Evolutionary conservation across 805 yeast genomes (phyloP).

Genomic region (Danielia reshetovae): DNA sequence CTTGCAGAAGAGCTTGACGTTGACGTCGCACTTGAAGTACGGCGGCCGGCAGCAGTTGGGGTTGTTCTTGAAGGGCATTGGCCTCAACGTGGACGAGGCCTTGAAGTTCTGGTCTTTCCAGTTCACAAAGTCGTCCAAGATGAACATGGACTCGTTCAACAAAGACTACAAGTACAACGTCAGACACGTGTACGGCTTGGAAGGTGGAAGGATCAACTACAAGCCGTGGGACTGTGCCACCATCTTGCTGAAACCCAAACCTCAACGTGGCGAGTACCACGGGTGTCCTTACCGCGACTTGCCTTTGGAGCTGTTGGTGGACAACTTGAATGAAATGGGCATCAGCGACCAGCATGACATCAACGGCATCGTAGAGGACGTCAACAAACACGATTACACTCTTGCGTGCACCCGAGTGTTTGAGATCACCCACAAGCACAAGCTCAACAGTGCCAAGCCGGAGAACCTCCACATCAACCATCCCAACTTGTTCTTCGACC

Average conservation of each 20-base stretch:
- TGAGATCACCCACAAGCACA: slow-evolving; percentile 59
- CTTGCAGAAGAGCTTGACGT: slow-evolving; percentile 57
- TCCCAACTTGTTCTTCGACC: slow-evolving; percentile 84
- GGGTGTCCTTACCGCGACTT: slow-evolving; percentile 93
- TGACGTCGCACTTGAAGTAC: slow-evolving; percentile 72
- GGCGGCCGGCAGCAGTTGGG: slow-evolving; percentile 83
- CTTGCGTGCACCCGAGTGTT: slow-evolving; percentile 88
- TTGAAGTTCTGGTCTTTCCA: slow-evolving; percentile 76
- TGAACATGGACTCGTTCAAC: slow-evolving; percentile 70
- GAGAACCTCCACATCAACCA: slow-evolving; percentile 69
- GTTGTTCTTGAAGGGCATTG: slow-evolving; percentile 84
- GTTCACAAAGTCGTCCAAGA: slow-evolving; percentile 51
- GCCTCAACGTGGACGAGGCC: slow-evolving; percentile 84
- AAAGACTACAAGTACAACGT: slow-evolving; percentile 88
- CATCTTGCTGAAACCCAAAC: slow-evolving; percentile 68
- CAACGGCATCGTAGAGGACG: slow-evolving; percentile 61
- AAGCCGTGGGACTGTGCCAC: slow-evolving; percentile 82
- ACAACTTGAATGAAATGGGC: slow-evolving; percentile 60
- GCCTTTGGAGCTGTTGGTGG: slow-evolving; percentile 56
- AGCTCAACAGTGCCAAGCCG: slow-evolving; percentile 36
- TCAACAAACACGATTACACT: slow-evolving; percentile 67
- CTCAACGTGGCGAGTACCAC: slow-evolving; percentile 66
- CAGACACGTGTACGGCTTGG: slow-evolving; percentile 86
- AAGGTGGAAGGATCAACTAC: slow-evolving; percentile 83
- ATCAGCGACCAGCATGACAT: slow-evolving; percentile 54